Evolutionary conservation across 805 yeast genomes (phyloP), one percentile per base, ranked within the genome.

Genomic region (Debaryomyces prosopidis): DNA sequence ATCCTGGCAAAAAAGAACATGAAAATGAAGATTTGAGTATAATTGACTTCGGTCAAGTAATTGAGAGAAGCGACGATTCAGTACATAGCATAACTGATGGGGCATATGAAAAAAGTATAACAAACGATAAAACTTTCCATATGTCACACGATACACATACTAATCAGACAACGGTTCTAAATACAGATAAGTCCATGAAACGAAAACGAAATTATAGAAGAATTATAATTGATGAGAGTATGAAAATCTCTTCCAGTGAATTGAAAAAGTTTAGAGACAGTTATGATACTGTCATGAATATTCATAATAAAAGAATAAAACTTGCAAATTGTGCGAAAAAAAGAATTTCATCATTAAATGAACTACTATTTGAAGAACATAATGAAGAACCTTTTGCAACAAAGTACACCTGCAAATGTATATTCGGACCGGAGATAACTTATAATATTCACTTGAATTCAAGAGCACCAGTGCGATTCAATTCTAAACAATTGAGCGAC

Each of bases 121-220:
- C 23, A 26, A 36, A 43, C 18, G 49, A 43, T 23, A 43, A 45
- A 19, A 34, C 43, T 37, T 46, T 45, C 26, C 43, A 40, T 19
- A 36, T 45, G 15, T 36, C 46, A 12, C 20, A 28, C 36, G 39
- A 37, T 5, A 47, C 48, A 3, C 35, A 37, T 11, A 39, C 30
- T 19, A 36, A 38, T 11, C 39, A 43, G 20, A 30, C 34, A 5
- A n/a, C 39, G 11, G 16, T 32, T 3, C 28, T 38, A 12, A 39
- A 19, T 18, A 2, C 42, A 12, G 16, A 18, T 11, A 42, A 46
- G 4, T 26, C 45, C 1, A 46, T 20, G 34, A 40, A 32, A 35
- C 28, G 31, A n/a, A 39, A 36, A 27, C 20, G 40, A 9, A 31
- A 27, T 14, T 40, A 20, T 36, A 33, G 19, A 12, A 44, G 15